These are phyloP conservation scores for Imleria badia DNA, from an alignment of 768 basidiomycete species.

Conservation along the genomic window DNA sequence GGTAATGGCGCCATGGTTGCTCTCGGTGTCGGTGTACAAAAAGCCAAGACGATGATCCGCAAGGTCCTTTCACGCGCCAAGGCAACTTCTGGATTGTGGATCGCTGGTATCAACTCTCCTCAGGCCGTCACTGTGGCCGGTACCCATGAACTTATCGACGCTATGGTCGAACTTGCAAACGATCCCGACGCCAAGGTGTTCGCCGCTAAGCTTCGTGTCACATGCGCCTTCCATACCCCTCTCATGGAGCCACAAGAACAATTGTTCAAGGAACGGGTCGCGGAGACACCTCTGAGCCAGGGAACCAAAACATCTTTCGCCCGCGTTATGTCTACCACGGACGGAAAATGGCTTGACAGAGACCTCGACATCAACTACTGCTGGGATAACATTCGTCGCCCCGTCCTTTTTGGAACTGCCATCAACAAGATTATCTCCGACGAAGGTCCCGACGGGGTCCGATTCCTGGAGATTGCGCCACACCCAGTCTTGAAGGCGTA, in stretches of 20 bases:
- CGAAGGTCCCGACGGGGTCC: constrained; percentile 27
- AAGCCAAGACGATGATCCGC: constrained; percentile 34
- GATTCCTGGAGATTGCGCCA: constrained; percentile 34
- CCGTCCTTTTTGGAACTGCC: constrained; percentile 35
- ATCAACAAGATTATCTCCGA: constrained; percentile 33
- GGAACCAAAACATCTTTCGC: constrained; percentile 22
- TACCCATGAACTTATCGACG: constrained; percentile 31
- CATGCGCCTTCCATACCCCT: constrained; percentile 36
- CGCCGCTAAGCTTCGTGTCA: constrained; percentile 30
- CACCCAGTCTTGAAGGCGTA: constrained; percentile 37
- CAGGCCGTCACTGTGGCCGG: constrained; percentile 38
- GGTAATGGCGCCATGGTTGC: constrained; percentile 38
- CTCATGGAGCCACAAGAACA: constrained; percentile 36
- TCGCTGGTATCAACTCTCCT: constrained; percentile 38
- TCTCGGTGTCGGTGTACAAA: constrained; percentile 33
- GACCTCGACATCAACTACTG: constrained; percentile 31
- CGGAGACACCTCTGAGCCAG: constrained; percentile 14
- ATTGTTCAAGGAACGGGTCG: constrained; percentile 28
- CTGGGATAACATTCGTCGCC: constrained; percentile 38
- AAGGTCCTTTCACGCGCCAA: constrained; percentile 30
- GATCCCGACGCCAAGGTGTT: constrained; percentile 29
- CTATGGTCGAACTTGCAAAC: constrained; percentile 25
- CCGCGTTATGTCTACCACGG: constrained; percentile 37
- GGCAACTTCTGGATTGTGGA: constrained; percentile 30
- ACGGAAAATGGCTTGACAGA: constrained; percentile 34